Base-by-base conservation (phyloP, 23 red algal species). In the Gracilaria domingensis region DNA sequence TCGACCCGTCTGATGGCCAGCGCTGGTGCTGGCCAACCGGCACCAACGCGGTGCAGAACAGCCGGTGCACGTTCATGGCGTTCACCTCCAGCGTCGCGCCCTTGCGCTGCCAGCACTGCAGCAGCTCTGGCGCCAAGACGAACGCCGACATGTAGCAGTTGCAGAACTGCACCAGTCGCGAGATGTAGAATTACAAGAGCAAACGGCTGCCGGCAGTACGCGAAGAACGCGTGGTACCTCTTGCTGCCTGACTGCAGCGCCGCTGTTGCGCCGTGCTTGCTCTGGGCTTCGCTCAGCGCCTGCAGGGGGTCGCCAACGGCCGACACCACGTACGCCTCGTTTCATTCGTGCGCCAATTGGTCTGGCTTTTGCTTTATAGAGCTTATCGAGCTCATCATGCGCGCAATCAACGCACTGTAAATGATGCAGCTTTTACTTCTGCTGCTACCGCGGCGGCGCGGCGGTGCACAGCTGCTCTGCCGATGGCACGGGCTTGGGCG, bases 1-100 rank as follows among this genome's bases (percentile, higher is more conserved):
- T 97, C 95, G 20, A 97, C 35, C 28, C 85, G 58, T 80, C 93
- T 97, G 50, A 91, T 82, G 51, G 82, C 89, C 35, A 97, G 50
- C n/a, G n/a, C n/a, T n/a, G n/a, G n/a, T n/a, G n/a, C n/a, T n/a
- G n/a, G n/a, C n/a, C n/a, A n/a, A n/a, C n/a, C n/a, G n/a, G n/a
- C 49, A 92, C 88, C 14, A 97, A 44, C 42, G 74, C 84, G 5
- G 95, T 91, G 35, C 85, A 87, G 6, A 97, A 34, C 50, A 97
- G 48, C 8, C 95, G 95, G 53, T 97, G 95, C 11, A 86, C 74
- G 54, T 92, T 97, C 55, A 81, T 87, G 14, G 81, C 72, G 30
- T 44, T 70, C 5, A 91, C 25, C 8, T 26, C 38, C 45, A 90
- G 56, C 36, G 16, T 23, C 23, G 21, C n/a, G 36, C 55, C 50